Evolutionary conservation across 805 yeast genomes (phyloP), one percentile per base, ranked within the genome.

Genomic region (Allodekkera sacchari): DNA sequence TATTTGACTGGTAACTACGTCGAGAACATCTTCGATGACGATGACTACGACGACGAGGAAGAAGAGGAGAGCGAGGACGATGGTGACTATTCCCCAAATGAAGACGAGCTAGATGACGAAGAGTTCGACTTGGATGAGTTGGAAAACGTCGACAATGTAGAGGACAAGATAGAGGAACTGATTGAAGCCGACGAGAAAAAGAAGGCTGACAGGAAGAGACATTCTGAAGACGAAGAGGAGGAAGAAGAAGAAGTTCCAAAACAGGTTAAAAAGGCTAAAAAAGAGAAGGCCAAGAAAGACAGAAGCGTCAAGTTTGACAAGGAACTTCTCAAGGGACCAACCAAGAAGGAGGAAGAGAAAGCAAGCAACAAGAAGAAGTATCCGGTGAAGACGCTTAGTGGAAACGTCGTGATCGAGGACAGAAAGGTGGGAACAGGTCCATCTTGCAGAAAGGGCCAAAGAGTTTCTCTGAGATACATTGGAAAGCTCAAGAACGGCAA

Each of bases 401-500:
- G 97, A 50, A 97, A 96, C 55, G 85, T 92, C 48, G 66, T 82
- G 39, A 66, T 87, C 53, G 98, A 92, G 71, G 98, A 92, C 68
- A 81, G 94, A 63, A 77, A 80, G 40, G 60, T 69, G 37, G 98
- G 98, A 53, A 73, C 75, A 37, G 99, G 98, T 40, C 77, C 84
- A 49, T 67, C 68, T 42, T 95, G 94, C 56, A 88, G 87, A 69
- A 67, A 71, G 49, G 94, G 95, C 39, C 73, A 83, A 66, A 84
- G 74, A 59, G 95, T 92, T 44, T 94, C 95, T 57, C 88, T 92
- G 63, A 78, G 98, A 70, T 92, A 92, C 75, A 83, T 92, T 48
- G 98, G 98, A 58, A 94, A 92, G 70, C 77, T 92, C 61, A 81
- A 83, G 68, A 87, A 88, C 66, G 98, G 97, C 49, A 84, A 84